Conservation (phyloP, 495 filamentous ascomycete species). For the Pyrenopolyporus hunteri region DNA sequence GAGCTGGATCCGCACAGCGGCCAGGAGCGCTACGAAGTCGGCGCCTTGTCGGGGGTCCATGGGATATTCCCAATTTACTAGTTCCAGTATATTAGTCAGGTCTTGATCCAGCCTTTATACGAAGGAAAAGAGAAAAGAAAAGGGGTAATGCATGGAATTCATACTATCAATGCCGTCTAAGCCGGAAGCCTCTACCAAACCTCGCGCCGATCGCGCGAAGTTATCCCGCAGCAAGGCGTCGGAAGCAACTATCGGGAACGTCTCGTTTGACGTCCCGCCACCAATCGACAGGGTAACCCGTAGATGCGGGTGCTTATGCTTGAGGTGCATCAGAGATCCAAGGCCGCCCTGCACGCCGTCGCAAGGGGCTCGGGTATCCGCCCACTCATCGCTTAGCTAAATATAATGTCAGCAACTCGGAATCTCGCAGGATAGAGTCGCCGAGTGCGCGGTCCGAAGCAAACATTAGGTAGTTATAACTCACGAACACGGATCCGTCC, state of each 20-base stretch:
- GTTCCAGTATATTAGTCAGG: conserved; percentile 11
- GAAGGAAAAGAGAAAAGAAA: conserved; percentile 2
- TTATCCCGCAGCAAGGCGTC: conserved; percentile 65
- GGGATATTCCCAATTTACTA: conserved; percentile 91
- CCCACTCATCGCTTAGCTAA: conserved; percentile 86
- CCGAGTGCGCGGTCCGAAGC: conserved; percentile 4
- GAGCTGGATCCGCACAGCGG: conserved; percentile 70
- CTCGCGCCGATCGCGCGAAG: conserved; percentile 74
- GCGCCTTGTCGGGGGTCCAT: conserved; percentile 68
- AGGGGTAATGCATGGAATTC: no score
- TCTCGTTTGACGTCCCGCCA: conserved; percentile 78
- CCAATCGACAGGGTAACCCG: conserved; percentile 87
- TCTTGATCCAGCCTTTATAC: conserved; percentile 7
- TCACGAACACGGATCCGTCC: conserved; percentile 84
- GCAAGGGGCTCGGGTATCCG: conserved; percentile 78
- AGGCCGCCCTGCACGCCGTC: conserved; percentile 80
- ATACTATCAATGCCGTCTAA: conserved; percentile 89
- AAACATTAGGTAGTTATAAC: conserved; percentile 35
- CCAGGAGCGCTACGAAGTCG: conserved; percentile 75
- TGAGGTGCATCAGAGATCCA: conserved; percentile 75
- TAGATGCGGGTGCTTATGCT: conserved; percentile 74
- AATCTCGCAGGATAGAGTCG: conserved; percentile 16
- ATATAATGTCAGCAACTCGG: conserved; percentile 37
- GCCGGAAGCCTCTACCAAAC: conserved; percentile 73
- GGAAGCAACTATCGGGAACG: conserved; percentile 75